phyloP scores from a whole-genome alignment of 176 grass and related monocot genomes.

The Calamus simplicifolius region DNA sequence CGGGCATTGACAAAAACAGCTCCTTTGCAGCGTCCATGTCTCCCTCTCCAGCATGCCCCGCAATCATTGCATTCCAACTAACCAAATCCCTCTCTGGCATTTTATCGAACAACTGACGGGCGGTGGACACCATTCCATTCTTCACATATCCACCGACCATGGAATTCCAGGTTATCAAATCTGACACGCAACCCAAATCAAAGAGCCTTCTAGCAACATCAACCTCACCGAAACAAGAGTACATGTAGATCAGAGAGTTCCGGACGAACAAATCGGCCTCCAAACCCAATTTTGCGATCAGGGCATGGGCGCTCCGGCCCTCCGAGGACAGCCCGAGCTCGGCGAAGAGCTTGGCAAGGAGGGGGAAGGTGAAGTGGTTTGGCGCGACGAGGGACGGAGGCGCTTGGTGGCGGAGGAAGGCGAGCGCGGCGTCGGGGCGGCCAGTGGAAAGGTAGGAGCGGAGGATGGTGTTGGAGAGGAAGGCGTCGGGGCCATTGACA shows the following conservation, averaged over 20 bases:
- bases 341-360: slow-evolving; percentile 42
- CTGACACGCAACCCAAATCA: slow-evolving; percentile 2
- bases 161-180: slow-evolving; percentile 60
- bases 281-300: slow-evolving; percentile 4
- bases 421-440: slow-evolving; percentile 30
- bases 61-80: slow-evolving; percentile 49
- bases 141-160: slow-evolving; percentile 37
- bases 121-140: slow-evolving; percentile 29
- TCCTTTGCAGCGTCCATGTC: slow-evolving; percentile 29
- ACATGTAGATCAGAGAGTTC: slow-evolving; percentile 21
- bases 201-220: slow-evolving; percentile 9
- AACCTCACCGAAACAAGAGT: slow-evolving; percentile 17
- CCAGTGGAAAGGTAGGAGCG: slow-evolving; percentile 21
- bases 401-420: slow-evolving; percentile 37
- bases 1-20: slow-evolving; percentile 35
- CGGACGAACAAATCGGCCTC: slow-evolving; percentile 14
- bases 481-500: slow-evolving; percentile 28
- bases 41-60: slow-evolving; percentile 19
- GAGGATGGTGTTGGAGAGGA: slow-evolving; percentile 26
- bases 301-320: slow-evolving; percentile 1
- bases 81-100: slow-evolving; percentile 39
- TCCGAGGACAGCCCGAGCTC: slow-evolving; percentile 20
- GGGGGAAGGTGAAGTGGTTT: slow-evolving; percentile 28
- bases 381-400: slow-evolving; percentile 21
- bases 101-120: slow-evolving; percentile 39